Conservation (phyloP, 2,329 filamentous ascomycete species). For the Stemphylium lycopersici region DNA sequence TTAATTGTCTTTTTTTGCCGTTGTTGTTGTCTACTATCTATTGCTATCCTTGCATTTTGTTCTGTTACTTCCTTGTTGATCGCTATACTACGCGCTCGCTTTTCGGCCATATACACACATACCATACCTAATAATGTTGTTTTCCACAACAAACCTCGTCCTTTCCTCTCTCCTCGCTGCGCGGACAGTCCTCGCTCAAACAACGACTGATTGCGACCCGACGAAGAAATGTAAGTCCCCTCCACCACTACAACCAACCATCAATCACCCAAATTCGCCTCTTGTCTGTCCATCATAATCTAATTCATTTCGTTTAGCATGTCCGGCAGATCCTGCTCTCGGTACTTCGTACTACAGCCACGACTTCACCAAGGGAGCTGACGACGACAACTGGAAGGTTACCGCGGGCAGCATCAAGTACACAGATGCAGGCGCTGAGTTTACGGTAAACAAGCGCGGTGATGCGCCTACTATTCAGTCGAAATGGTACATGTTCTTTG, state of each 20-base stretch:
- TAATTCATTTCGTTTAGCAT: constrained; percentile 27
- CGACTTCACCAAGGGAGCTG: constrained; percentile 44
- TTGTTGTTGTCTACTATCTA: no score
- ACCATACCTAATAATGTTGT: background rate
- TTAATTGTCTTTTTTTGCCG: no score
- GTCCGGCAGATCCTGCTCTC: constrained; percentile 48
- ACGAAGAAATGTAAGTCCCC: constrained; percentile 33
- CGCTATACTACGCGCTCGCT: no score
- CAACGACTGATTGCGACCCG: constrained; percentile 50
- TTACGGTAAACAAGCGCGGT: constrained; percentile 56
- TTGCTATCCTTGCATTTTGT: no score
- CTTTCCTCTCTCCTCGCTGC: background rate
- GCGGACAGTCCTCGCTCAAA: constrained; percentile 41
- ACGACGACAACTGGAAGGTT: constrained; percentile 41
- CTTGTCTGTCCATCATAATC: no score
- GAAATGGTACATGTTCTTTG: constrained; percentile 86
- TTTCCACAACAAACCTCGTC: background rate
- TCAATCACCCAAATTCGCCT: no score
- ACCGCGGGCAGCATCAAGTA: constrained; percentile 53
- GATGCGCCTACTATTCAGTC: constrained; percentile 71
- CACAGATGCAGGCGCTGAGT: constrained; percentile 53
- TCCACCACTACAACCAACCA: no score
- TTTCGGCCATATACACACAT: no score
- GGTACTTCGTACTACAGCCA: constrained; percentile 45
- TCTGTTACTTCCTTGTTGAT: no score